Evolutionary conservation across 2,329 filamentous ascomycete species (phyloP), one percentile per base, ranked within the genome.

Genomic region (Aspergillus pseudonomiae): DNA sequence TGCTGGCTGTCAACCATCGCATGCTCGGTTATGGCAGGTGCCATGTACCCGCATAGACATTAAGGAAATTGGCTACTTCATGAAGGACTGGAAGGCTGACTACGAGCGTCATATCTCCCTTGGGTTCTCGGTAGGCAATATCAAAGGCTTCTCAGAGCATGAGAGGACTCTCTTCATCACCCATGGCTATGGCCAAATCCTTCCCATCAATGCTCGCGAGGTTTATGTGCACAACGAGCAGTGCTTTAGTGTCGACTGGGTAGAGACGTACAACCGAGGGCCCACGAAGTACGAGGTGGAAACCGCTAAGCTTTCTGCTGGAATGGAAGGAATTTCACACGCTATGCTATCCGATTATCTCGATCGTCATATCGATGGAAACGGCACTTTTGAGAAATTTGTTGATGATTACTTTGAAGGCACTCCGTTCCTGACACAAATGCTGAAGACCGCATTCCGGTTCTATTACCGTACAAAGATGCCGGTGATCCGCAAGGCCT

Each of bases 1-100:
- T 80, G 91, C 90, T 73, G 94, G 94, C 55, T 98, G 94, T 83
- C 92, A 97, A 82, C 94, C 94, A 57, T 96, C 94, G 24, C 94
- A 98, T 78, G 94, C 94, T 67, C 90, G 94, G 68, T 85, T 98
- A 59, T 98, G 94, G 94, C 94, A 97, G 81, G 94, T 98, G 52
- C 94, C 94, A 65, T 98, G 94, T 84, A 98, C 94, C 46, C 91
- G 94, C 66, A 97, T 97, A 74, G 94, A 97, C 79, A 98, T 98
- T 84, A 97, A 97, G 86, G 94, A 98, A 74, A 96, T 98, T 73
- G 92, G 89, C 50, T 97, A 96, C 80, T 98, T 98, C 84, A 95
- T 97, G 92, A 97, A 97, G 84, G 94, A 97, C 79, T 98, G 94
- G 94, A 96, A 94, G 81, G 94, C 93, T 52, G 94, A 98, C 78